phyloP scores from a whole-genome alignment of 2,329 filamentous ascomycete genomes.

The Monilinia fructicola region DNA sequence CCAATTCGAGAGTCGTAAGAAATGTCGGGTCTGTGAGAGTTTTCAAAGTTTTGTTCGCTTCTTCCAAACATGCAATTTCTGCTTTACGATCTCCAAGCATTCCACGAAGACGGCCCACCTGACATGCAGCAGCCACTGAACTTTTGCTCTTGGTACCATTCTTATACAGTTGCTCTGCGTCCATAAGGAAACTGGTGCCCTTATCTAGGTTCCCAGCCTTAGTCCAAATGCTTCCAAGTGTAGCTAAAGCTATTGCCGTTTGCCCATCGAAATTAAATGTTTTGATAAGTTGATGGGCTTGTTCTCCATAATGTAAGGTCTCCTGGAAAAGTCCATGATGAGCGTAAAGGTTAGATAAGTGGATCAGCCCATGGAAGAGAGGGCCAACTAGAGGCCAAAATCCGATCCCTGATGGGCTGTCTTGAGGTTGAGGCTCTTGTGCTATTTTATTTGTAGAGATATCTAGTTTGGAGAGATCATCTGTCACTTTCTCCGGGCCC shows the following conservation, averaged over 20 bases:
- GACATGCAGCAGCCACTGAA: conserved; percentile 52
- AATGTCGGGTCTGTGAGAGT: conserved; percentile 45
- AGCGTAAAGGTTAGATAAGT: conserved; percentile 75
- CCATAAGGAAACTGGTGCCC: conserved; percentile 55
- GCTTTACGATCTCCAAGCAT: conserved; percentile 48
- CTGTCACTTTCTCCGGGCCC: conserved; percentile 36
- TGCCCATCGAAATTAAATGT: conserved; percentile 42
- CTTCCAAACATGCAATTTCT: conserved; percentile 50
- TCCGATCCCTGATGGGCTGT: conserved; percentile 55
- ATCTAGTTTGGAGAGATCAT: conserved; percentile 41
- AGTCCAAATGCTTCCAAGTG: conserved; percentile 56
- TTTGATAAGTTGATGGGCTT: conserved; percentile 72
- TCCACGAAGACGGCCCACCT: conserved; percentile 55
- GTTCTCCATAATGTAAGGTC: conserved; percentile 82
- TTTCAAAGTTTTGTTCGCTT: conserved; percentile 48
- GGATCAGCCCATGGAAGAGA: conserved; percentile 68
- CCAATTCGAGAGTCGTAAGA: conserved; percentile 25
- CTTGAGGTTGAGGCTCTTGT: conserved; percentile 38
- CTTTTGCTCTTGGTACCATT: conserved; percentile 48
- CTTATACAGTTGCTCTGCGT: conserved; percentile 54
- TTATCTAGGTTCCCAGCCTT: conserved; percentile 60
- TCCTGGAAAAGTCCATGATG: conserved; percentile 86
- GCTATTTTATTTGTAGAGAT: conserved; percentile 44
- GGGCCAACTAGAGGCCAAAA: conserved; percentile 80
- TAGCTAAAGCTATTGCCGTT: conserved; percentile 53